Evolutionary conservation across 352 stramenopile genomes (phyloP), one percentile per base, ranked within the genome.

Genomic region (Phytophthora hybrid): DNA sequence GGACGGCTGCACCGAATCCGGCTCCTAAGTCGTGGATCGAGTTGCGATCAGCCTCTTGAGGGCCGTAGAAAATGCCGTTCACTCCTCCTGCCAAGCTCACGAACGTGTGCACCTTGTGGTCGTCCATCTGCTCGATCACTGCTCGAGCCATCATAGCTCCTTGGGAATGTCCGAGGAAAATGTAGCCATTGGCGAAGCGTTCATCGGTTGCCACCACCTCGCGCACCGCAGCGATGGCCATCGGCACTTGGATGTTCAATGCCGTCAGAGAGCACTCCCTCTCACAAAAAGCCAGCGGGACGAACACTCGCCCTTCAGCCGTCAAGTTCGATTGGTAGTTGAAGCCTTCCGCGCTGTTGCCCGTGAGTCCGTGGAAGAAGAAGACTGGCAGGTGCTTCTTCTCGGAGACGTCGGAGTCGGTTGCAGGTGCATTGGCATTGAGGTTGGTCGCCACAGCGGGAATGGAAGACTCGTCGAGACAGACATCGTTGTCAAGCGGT

Each of bases 91-190:
- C 81, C 6, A 92, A 41, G 32, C 71, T 85, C 54, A 92, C 72
- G 54, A 87, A 79, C 5, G 66, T 77, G 44, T 89, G 65, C 2
- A 78, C 77, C 0, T 83, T 81, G 74, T 91, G 82, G 60, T 88
- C 79, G 37, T 91, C 79, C 84, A 86, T 88, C 39, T 85, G 56
- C 66, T 91, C 81, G n/a, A 87, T 73, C 31, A 92, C 82, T 0
- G 64, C 73, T 2, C 81, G 74, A 46, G 81, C 77, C 29, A 90
- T 71, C 19, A 80, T 57, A 0, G 57, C 81, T 34, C 84, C 84
- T 56, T 89, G 79, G 4, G 82, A 91, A 51, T 89, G 77, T 0
- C 54, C 77, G 11, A 92, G 75, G 47, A 92, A 79, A 7, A 84
- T 61, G 73, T 89, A 90, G 39, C 79, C 82, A 16, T 75, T 46